Conservation (phyloP, 768 basidiomycete species). For the Gelatoporia subvermispora region DNA sequence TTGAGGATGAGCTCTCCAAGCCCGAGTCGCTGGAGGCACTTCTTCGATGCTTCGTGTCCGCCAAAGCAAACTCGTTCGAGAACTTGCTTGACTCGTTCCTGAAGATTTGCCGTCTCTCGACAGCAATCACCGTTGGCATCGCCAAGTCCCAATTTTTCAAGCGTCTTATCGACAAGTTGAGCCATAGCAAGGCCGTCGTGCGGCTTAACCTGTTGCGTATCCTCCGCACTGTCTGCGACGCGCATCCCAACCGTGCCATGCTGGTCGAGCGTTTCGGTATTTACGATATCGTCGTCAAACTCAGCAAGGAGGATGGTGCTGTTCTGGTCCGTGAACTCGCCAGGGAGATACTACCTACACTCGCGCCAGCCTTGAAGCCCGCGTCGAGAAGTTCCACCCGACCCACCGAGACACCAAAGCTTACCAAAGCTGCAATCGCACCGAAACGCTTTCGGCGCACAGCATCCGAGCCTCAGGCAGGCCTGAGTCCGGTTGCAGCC, state of each 20-base stretch:
- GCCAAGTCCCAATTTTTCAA: constrained; percentile 83
- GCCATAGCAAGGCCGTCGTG: constrained; percentile 78
- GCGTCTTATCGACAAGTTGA: constrained; percentile 79
- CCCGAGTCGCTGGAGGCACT: constrained; percentile 59
- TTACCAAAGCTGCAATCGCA: constrained; percentile 39
- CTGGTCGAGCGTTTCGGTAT: constrained; percentile 81
- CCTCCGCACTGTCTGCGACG: constrained; percentile 81
- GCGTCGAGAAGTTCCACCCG: constrained; percentile 28
- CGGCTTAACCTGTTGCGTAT: constrained; percentile 87
- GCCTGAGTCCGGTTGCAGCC: constrained; percentile 16
- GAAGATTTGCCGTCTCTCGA: constrained; percentile 84
- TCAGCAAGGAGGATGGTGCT: constrained; percentile 84
- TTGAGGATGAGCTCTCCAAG: constrained; percentile 84
- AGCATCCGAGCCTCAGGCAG: constrained; percentile 61
- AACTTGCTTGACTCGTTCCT: constrained; percentile 88
- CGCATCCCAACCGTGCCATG: constrained; percentile 78
- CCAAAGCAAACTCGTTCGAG: constrained; percentile 89
- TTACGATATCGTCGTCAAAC: constrained; percentile 70
- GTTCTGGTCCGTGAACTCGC: constrained; percentile 89
- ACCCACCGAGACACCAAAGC: constrained; percentile 34
- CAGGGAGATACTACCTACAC: constrained; percentile 74
- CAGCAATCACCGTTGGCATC: constrained; percentile 66
- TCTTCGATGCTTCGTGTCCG: constrained; percentile 73
- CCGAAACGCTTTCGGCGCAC: constrained; percentile 63
- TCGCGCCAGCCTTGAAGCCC: constrained; percentile 68